A percentile compares a stretch with the other conserved stretches of the same genome.
These are phyloP conservation scores for Euphorbia peplus DNA, from an alignment of 345 rosid species.

Conservation along the genomic window DNA sequence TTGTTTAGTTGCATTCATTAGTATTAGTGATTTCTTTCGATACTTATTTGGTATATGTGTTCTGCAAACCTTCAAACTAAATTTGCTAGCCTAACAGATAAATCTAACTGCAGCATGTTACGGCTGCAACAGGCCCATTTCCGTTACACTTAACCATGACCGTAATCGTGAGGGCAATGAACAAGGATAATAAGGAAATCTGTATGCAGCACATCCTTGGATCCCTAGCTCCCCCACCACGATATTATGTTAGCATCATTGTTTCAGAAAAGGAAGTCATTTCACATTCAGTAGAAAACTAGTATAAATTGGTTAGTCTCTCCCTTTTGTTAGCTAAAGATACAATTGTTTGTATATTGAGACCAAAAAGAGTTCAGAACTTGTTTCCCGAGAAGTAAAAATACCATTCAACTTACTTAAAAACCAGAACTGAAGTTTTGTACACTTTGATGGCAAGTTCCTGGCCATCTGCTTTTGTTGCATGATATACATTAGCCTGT, in stretches of 20 bases:
- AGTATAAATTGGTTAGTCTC: background rate
- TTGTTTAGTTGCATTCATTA: background rate
- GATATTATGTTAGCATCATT: background rate
- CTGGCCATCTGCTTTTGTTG: conserved; percentile 76
- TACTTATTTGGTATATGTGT: background rate
- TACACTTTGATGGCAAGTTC: conserved; percentile 92
- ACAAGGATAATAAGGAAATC: background rate
- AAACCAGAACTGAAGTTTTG: conserved; percentile 87
- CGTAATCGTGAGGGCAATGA: background rate
- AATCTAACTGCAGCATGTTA: background rate
- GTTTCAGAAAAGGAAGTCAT: background rate
- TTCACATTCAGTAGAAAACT: background rate
- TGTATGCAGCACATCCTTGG: background rate
- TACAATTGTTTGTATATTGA: conserved; percentile 28
- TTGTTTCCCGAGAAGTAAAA: background rate
- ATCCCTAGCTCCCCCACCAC: background rate
- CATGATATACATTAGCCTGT: conserved; percentile 97
- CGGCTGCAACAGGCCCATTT: background rate
- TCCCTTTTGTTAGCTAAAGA: conserved; percentile 14
- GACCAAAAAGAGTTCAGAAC: background rate
- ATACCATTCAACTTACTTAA: conserved; percentile 54
- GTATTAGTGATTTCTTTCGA: background rate
- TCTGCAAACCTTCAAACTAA: background rate
- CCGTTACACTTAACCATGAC: background rate
- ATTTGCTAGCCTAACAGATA: background rate